A percentile compares a stretch with the other conserved stretches of the same genome.
These are phyloP conservation scores for Hanseniaspora taiwanica DNA, from an alignment of 805 yeast genomes.

Conservation along the genomic window DNA sequence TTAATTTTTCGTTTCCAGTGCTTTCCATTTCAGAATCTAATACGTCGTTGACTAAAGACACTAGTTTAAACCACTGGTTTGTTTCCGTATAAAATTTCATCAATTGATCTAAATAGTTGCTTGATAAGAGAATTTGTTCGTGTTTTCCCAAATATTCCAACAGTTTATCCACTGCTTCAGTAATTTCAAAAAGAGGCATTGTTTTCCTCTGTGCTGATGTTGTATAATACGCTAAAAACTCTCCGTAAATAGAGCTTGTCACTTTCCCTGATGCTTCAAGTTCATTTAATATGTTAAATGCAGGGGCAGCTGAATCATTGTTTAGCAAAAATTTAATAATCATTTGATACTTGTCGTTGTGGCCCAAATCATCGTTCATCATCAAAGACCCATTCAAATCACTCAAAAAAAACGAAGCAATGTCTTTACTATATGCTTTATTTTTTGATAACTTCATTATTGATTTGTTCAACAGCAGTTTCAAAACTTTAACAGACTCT, in stretches of 20 bases:
- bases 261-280: not conserved
- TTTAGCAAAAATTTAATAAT: not conserved
- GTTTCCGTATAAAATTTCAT: not conserved
- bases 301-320: not conserved
- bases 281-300: not conserved
- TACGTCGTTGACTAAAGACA: not conserved
- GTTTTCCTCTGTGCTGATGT: not conserved
- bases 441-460: not conserved
- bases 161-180: not conserved
- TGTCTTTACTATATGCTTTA: not conserved
- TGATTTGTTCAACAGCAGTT: not conserved
- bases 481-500: not conserved
- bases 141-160: not conserved
- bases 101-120: not conserved
- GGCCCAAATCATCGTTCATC: not conserved
- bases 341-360: not conserved
- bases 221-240: not conserved
- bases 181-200: not conserved
- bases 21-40: not conserved
- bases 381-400: not conserved
- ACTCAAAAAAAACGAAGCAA: not conserved
- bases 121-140: not conserved
- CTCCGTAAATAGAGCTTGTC: not conserved
- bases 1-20: too few species aligned
- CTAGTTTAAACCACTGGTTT: not conserved